phyloP scores from a whole-genome alignment of 257 asterid species.

The Voacanga thouarsii region DNA sequence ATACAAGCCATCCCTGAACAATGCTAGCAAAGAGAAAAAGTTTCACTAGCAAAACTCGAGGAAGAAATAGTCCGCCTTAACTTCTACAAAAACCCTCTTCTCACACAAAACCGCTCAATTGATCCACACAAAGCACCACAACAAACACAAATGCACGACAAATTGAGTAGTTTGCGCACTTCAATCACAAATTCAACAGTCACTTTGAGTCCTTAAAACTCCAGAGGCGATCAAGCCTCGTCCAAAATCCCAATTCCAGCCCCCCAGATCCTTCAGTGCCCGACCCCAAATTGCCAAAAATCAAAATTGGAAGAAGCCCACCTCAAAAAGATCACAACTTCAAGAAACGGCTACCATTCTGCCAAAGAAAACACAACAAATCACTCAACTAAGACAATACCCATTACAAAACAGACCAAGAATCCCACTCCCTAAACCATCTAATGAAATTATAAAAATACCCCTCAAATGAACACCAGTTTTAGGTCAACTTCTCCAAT shows the following conservation, averaged over 20 bases:
- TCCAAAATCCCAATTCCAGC: conserved; percentile 18
- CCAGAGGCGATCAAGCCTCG: neutral
- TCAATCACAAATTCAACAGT: neutral
- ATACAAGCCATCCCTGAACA: conserved; percentile 73
- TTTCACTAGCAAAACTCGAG: conserved; percentile 11
- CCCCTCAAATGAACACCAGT: conserved; percentile 29
- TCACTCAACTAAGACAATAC: conserved; percentile 9
- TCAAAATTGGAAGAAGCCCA: conserved; percentile 22
- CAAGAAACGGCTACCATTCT: conserved; percentile 23
- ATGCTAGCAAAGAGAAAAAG: conserved; percentile 6
- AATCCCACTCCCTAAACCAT: conserved; percentile 42
- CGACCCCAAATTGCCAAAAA: conserved; percentile 5
- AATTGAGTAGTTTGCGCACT: conserved; percentile 6
- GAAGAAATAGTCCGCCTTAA: neutral
- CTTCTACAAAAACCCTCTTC: conserved; percentile 14
- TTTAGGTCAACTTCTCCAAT: conserved; percentile 75
- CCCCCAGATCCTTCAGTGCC: conserved; percentile 6
- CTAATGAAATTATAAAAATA: conserved; percentile 12
- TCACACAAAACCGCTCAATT: conserved; percentile 19
- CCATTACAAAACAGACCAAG: conserved; percentile 24
- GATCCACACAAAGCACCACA: conserved; percentile 2
- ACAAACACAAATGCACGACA: neutral
- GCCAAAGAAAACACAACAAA: conserved; percentile 12
- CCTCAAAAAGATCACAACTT: conserved; percentile 15
- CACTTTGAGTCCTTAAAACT: conserved; percentile 2